phyloP scores from a whole-genome alignment of 257 asterid species.

The Solanum peruvianum region DNA sequence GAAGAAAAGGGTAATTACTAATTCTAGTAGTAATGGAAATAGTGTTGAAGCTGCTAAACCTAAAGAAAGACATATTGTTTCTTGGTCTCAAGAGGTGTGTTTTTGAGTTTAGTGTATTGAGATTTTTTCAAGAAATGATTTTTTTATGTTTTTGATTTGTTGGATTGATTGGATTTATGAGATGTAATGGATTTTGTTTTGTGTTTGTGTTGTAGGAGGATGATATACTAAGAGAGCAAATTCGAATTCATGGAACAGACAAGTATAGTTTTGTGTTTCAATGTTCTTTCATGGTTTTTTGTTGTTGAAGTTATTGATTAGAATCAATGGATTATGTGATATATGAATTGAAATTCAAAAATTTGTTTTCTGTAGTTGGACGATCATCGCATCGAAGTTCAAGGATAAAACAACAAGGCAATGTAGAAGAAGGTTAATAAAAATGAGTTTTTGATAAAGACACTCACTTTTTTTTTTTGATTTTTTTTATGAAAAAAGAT shows the following conservation, averaged over 20 bases:
- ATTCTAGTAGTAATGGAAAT: background rate
- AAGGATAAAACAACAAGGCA: constrained; percentile 96
- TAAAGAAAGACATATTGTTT: constrained; percentile 91
- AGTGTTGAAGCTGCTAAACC: constrained; percentile 40
- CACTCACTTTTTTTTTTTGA: background rate
- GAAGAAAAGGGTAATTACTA: constrained; percentile 36
- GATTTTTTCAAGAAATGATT: background rate
- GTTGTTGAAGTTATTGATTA: background rate
- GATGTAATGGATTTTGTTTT: background rate
- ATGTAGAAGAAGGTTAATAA: constrained; percentile 87
- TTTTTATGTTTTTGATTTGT: background rate
- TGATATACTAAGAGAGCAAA: constrained; percentile 91
- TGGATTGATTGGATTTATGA: constrained; percentile 1
- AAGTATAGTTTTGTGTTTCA: constrained; percentile 26
- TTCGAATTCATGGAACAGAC: constrained; percentile 80
- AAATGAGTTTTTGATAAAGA: background rate
- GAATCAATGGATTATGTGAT: background rate
- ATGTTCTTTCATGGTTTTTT: background rate
- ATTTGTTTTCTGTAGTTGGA: constrained; percentile 52
- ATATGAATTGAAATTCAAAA: constrained; percentile 10
- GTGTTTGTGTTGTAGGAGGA: constrained; percentile 56
- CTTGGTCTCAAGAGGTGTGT: constrained; percentile 97
- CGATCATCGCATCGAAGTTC: constrained; percentile 81
- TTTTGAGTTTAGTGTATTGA: background rate
- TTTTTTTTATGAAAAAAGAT: too few species aligned